Evolutionary conservation across 768 basidiomycete species (phyloP), one percentile per base, ranked within the genome.

Genomic region (Phlebiopsis flavidoalba): DNA sequence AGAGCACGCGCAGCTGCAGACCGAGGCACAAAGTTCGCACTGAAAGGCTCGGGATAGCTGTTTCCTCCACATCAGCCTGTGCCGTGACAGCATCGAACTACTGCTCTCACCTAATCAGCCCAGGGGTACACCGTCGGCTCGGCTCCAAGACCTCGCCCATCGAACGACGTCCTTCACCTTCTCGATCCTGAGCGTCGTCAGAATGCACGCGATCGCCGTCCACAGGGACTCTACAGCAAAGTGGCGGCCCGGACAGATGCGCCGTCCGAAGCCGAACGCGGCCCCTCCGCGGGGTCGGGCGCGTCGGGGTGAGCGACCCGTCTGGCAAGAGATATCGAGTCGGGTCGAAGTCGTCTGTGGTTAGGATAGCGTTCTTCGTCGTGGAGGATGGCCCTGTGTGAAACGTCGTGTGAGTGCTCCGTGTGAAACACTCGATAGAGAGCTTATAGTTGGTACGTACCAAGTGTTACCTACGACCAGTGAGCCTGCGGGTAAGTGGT

Each of bases 401-500:
- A n/a, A 15, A 47, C 2, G 1, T 40, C 35, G 36, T 14, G 26
- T 5, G 45, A 31, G 14, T 31, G 24, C 37, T 31, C 6, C 6
- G 26, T 31, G 26, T 31, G 26, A n/a, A n/a, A n/a, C n/a, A n/a
- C n/a, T n/a, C n/a, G n/a, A n/a, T n/a, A 10, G 31, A 14, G 17
- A 15, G 15, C n/a, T 11, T 46, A 21, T 19, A 17, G 12, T 31
- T 31, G 26, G 26, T 3, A 31, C 66, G 46, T 43, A 66, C 70
- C 68, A 73, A 35, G 71, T 64, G 43, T 73, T 73, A 19, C 64
- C 62, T 14, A 72, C 47, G 17, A 73, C 47, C 31, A 70, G 62
- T 8, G 70, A 59, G 0, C 68, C 72, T 52, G 71, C 67, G 1
- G 73, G 73, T 37, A 74, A 71, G 21, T 50, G 64, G 60, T 71